Percentiles rank a stretch among this genome's conserved stretches.
Evolutionary conservation across 306 rosid species (phyloP).

Genomic region (Fragaria nilgerrensis): DNA sequence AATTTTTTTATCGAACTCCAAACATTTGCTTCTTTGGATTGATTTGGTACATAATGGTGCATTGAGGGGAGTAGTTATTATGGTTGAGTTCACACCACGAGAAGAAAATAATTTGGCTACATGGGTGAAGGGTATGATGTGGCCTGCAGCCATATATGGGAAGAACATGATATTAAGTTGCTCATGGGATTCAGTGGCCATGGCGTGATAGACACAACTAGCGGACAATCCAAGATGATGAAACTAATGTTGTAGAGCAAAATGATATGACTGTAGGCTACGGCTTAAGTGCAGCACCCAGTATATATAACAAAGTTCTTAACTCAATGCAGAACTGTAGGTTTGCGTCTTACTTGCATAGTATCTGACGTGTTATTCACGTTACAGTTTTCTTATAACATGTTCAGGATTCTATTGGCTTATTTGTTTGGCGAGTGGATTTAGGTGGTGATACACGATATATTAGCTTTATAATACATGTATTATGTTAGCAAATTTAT

Average conservation of each 20-base stretch:
- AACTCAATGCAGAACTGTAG: not conserved
- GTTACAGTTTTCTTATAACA: too few relatives aligned
- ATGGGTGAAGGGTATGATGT: constrained; percentile 22
- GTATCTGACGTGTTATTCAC: not conserved
- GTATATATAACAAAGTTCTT: not conserved
- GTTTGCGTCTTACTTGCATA: not conserved
- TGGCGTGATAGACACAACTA: not conserved
- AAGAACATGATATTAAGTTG: constrained; percentile 30
- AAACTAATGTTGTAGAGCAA: too few relatives aligned
- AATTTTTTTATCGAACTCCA: not conserved
- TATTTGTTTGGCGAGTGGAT: too few relatives aligned
- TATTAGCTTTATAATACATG: too few relatives aligned
- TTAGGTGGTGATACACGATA: too few relatives aligned
- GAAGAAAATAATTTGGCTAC: constrained; percentile 20
- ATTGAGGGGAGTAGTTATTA: not conserved
- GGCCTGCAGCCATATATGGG: constrained; percentile 25
- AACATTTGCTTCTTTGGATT: not conserved
- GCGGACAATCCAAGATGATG: not conserved
- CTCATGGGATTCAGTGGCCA: not conserved
- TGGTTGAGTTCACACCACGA: constrained; percentile 18
- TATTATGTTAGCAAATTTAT: too few relatives aligned
- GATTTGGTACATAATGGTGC: not conserved
- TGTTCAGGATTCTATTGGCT: too few relatives aligned
- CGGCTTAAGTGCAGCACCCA: too few relatives aligned
- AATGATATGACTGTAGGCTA: too few relatives aligned